Conservation (phyloP, 768 basidiomycete species). For the Boletus barrowsii region DNA sequence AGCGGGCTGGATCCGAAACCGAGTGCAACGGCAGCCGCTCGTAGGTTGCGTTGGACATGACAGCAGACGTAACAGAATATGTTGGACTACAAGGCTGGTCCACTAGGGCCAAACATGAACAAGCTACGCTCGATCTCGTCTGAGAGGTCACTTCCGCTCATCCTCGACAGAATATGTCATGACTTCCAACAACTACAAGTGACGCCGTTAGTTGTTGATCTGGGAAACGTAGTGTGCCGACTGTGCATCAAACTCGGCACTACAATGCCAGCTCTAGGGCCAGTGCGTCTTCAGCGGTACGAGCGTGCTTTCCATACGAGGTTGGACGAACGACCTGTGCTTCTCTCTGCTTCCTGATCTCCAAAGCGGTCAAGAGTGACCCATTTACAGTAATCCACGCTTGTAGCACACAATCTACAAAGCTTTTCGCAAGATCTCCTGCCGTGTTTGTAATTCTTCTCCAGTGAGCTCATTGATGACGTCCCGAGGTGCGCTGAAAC, state of each 20-base stretch:
- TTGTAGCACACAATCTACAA: not conserved
- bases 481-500: conserved; percentile 18
- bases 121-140: no score
- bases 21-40: conserved; percentile 53
- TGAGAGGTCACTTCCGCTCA: no score
- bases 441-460: conserved; percentile 11
- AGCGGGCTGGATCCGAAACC: conserved; percentile 29
- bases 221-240: not conserved
- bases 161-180: not conserved
- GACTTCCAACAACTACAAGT: no score
- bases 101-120: no score
- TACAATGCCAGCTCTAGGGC: not conserved
- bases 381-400: not conserved
- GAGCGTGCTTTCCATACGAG: not conserved
- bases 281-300: not conserved
- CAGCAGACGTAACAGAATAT: not conserved
- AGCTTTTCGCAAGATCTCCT: conserved; percentile 25
- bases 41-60: conserved; percentile 42
- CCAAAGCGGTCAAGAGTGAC: not conserved
- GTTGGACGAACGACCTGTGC: not conserved
- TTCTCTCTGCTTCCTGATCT: not conserved
- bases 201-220: not conserved
- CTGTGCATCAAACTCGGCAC: not conserved
- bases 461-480: conserved; percentile 19
- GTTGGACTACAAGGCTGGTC: no score